Base-by-base conservation (phyloP, 805 yeast genomes). In the Kregervanrija pseudodelftensis region DNA sequence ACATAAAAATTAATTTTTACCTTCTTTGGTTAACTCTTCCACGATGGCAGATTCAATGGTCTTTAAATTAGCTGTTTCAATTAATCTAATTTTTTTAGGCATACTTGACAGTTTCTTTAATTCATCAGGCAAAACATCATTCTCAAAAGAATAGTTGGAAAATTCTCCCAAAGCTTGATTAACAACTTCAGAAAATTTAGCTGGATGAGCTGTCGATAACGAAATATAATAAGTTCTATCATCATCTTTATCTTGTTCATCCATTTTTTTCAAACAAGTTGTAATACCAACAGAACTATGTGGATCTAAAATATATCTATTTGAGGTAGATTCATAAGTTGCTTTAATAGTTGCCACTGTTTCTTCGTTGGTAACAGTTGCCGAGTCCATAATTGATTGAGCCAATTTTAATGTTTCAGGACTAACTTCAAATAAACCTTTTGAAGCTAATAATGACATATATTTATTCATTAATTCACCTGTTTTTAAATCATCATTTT, bases 161-260 rank as follows among this genome's bases (percentile, higher is more conserved):
- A 79, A 73, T 1, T 73, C 73, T 39, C 66, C 61, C 52, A 93
- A 73, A 3, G 98, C 88, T 55, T 76, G 69, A 64, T 90, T 83
- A 22, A 93, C 99, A 41, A 96, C 99, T 51, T 88, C 97, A 22
- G 96, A 86, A 60, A 93, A 93, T 68, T 93, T 93, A 49, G 99
- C 99, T 37, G 99, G 99, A 64, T 93, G 99, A 8, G 99, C 99
- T 40, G 99, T 93, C 10, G 97, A 85, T 47, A 93, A 76, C 5
- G 96, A 85, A 38, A 93, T 74, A 60, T 76, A 76, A 45, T 76
- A 70, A 35, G 72, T 65, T 30, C 69, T 60, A 16, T 64, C 47
- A 9, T 50, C 57, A 34, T 67, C 65, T 11, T 45, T 35, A n/a
- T 36, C 44, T 28, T 42, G 38, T 22, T 64, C 60, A 38, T 69